Percentiles rank a stretch among this genome's conserved stretches.
phyloP scores from a whole-genome alignment of 1,284 basidiomycete species.

The Ceratobasidium sp. region DNA sequence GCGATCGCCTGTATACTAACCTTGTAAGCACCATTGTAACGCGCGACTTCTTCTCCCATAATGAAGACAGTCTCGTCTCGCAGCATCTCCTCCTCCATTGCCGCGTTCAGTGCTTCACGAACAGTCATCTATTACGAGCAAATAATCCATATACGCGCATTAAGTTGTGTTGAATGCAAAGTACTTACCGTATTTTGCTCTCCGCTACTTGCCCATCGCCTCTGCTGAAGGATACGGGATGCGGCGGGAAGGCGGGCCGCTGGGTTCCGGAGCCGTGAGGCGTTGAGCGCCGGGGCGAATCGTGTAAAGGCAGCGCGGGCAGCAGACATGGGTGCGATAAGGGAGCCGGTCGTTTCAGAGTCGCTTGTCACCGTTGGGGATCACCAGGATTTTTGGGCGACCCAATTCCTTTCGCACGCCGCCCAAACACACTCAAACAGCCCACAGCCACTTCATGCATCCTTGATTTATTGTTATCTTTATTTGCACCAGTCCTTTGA shows the following conservation, averaged over 20 bases:
- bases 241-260: slow-evolving; percentile 59
- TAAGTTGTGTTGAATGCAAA: neutral
- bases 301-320: slow-evolving; percentile 68
- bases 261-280: slow-evolving; percentile 51
- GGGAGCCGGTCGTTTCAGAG: slow-evolving; percentile 14
- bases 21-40: slow-evolving; percentile 99
- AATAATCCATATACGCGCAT: neutral
- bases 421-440: slow-evolving; percentile 22
- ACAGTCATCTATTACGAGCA: slow-evolving; percentile 80
- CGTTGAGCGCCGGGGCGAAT: slow-evolving; percentile 62
- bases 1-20: slow-evolving; percentile 53
- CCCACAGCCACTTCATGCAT: neutral
- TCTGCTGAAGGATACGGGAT: slow-evolving; percentile 55
- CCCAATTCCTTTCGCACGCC: slow-evolving; percentile 37
- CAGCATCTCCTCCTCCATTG: slow-evolving; percentile 99
- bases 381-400: slow-evolving; percentile 23
- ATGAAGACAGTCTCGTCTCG: slow-evolving; percentile 95
- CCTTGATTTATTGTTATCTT: neutral
- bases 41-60: slow-evolving; percentile 97
- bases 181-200: slow-evolving; percentile 41
- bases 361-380: slow-evolving; percentile 37
- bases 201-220: slow-evolving; percentile 46
- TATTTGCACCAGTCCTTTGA: no score
- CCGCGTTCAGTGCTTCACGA: slow-evolving; percentile 94
- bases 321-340: slow-evolving; percentile 55